Base-by-base conservation (phyloP, 495 filamentous ascomycete species). In the Penicillium roqueforti region DNA sequence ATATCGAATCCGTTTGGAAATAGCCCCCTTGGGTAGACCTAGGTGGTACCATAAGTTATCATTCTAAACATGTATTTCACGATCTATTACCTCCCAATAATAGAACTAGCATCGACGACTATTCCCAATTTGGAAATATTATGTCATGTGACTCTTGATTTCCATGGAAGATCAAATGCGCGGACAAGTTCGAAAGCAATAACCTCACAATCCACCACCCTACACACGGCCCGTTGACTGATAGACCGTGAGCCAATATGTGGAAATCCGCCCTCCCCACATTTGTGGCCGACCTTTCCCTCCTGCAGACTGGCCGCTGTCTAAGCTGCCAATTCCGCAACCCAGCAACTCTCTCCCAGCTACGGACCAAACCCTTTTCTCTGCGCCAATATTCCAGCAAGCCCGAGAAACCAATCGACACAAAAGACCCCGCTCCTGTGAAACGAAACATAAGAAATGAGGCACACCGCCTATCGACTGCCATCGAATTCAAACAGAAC, bases 281-380 rank as follows among this genome's bases (percentile, higher is more conserved):
- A 7, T 44, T 61, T 7, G 41, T 60, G 0, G 16, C 61, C 14
- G 72, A 70, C 25, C 44, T 62, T 4, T 52, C 60, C 10, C 54
- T 73, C 22, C 57, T 72, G 19, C 62, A 57, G 41, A 63, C 59
- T 8, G 52, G 62, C 44, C 74, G 68, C 36, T 75, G 68, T 55
- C 63, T 74, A 36, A 68, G 67, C 59, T 76, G 69, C 55, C 72
- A 72, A 62, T 65, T 70, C 51, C 74, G 68, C 62, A 63, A 61
- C 51, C 52, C 61, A 18, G 32, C 58, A 26, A 32, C 46, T n/a
- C 44, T 67, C 7, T 45, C 58, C 1, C 56, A 59, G 39, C 47
- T 68, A 28, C 62, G 56, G 34, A 13, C 62, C n/a, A 65, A 49
- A 11, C 29, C 63, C 20, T 47, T 51, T n/a, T 59, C 59, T 26